Base-by-base conservation (phyloP, 176 grass and related monocot genomes). In the Thalia dealbata region DNA sequence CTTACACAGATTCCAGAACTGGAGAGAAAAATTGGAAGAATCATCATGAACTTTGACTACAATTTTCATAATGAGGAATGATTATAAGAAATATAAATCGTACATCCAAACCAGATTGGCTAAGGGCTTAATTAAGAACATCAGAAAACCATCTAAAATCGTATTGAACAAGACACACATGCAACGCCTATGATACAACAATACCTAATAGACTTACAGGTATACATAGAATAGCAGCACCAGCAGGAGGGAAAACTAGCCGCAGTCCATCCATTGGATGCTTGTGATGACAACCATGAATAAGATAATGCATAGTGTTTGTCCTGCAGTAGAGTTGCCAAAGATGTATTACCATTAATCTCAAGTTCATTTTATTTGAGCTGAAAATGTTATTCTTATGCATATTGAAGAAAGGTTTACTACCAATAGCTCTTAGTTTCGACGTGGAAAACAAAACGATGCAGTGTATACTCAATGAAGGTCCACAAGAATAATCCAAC, bases 271-370 rank as follows among this genome's bases (percentile, higher is more conserved):
- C 93, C 83, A 92, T 97, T 0, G 93, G 93, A 63, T 97, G 93
- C 44, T 97, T 92, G 83, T 92, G 93, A 84, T 97, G 93, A 70
- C 90, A 92, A 64, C 93, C 93, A 32, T 97, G 93, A 71, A 97
- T 78, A 78, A 97, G 87, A 60, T 92, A 97, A 50, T 92, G 93
- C 11, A 72, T 72, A 6, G 93, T 97, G 80, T 97, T 92, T 79
- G 61, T 69, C 89, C 93, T 97, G 73, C 24, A 48, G 24, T 43
- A 77, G 7, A 67, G 45, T 80, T 7, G 2, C 13, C 30, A 25
- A 59, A 48, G 62, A 58, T 27, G 51, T 56, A 58, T 77, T 41
- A 63, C 80, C 55, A 45, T 16, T 23, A 43, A 11, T 19, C 30
- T 41, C 9, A 23, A 23, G 32, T 38, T 42, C 22, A 25, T 21